phyloP scores from a whole-genome alignment of 176 grass and related monocot genomes.

The Microstegium vimineum region DNA sequence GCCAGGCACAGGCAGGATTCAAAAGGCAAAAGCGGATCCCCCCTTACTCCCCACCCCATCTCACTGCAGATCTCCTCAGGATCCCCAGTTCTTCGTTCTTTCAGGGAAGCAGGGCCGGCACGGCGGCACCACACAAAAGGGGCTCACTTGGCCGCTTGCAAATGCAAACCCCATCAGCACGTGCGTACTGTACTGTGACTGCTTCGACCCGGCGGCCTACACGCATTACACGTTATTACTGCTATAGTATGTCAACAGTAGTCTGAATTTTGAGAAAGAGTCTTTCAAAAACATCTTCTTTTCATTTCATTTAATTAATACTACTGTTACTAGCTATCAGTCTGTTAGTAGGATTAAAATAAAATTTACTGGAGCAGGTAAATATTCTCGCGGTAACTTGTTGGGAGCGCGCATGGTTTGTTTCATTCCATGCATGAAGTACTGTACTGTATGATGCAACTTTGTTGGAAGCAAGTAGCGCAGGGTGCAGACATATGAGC shows the following conservation, averaged over 20 bases:
- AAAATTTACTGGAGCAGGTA: background rate
- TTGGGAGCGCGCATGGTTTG: background rate
- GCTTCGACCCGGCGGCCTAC: background rate
- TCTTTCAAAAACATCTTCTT: background rate
- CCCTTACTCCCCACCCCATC: no score
- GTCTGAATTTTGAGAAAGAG: no score
- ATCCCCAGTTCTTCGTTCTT: background rate
- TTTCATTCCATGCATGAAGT: constrained; percentile 26
- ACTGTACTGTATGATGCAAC: background rate
- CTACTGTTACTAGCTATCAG: background rate
- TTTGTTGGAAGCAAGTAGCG: background rate
- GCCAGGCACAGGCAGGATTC: background rate
- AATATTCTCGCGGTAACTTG: constrained; percentile 1
- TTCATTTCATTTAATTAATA: background rate
- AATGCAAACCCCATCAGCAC: background rate
- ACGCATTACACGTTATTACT: background rate
- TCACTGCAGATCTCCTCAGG: constrained; percentile 44
- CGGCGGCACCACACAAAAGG: background rate
- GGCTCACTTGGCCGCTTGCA: background rate
- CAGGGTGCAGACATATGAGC: background rate
- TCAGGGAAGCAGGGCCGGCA: background rate
- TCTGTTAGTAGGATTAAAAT: background rate
- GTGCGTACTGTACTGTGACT: background rate
- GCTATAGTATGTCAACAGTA: no score
- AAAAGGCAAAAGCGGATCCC: constrained; percentile 22